Evolutionary conservation across 306 rosid genomes (phyloP).

Genomic region (Sesbania bispinosa): DNA sequence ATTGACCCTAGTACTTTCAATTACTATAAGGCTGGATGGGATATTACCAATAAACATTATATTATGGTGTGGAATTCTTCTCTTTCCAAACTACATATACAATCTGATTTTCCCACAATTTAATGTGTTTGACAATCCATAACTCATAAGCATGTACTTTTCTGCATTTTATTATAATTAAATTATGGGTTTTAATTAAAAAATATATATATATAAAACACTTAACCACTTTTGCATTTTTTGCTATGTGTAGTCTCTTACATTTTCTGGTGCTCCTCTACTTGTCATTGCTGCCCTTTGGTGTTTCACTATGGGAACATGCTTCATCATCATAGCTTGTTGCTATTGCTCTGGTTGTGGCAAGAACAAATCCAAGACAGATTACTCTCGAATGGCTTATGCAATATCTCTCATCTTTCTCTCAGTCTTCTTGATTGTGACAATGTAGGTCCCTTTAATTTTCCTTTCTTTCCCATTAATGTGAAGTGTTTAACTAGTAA

Average conservation of each 20-base stretch:
- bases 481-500: neutral
- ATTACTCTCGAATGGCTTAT: constrained; percentile 31
- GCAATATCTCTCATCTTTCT: constrained; percentile 35
- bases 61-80: constrained; percentile 30
- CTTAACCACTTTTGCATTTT: no score
- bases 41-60: constrained; percentile 44
- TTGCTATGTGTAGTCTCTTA: constrained; percentile 48
- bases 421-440: constrained; percentile 32
- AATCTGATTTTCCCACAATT: neutral
- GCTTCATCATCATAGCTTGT: constrained; percentile 15
- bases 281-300: constrained; percentile 30
- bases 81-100: neutral
- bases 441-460: constrained; percentile 48
- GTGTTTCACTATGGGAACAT: constrained; percentile 22
- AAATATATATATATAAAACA: no score
- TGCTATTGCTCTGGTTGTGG: constrained; percentile 21
- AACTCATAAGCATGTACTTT: neutral
- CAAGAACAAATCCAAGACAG: constrained; percentile 3
- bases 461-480: no score
- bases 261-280: constrained; percentile 37
- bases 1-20: constrained; percentile 41
- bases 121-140: neutral
- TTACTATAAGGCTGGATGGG: constrained; percentile 56
- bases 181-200: no score
- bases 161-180: neutral